Base-by-base conservation (phyloP, 2,329 filamentous ascomycete species). In the Ambrosiella cleistominuta region DNA sequence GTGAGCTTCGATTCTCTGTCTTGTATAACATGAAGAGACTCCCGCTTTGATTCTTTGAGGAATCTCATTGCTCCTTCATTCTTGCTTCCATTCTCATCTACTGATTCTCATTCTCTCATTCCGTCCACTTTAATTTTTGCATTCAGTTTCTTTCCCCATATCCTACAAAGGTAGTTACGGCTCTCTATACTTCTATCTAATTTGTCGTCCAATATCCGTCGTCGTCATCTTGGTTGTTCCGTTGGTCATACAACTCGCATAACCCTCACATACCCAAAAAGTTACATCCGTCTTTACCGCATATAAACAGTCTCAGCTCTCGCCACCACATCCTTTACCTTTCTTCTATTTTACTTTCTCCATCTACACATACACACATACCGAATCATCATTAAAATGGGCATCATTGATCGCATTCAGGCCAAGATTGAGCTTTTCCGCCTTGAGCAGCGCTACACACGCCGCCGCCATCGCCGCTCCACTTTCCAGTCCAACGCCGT, bases 361-460 rank as follows among this genome's bases (percentile, higher is more conserved):
- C 27, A 27, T 27, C 27, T 27, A 27, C 27, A 27, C 27, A 19
- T 35, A 15, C 47, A 52, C 9, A 12, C 36, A 12, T 35, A 4
- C n/a, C 39, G 15, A 51, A 51, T 56, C 54, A 61, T 62, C 64
- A 63, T 64, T 63, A 67, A 54, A 63, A 77, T 77, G 74, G 74
- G 73, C 65, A 66, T 83, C 66, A 66, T 83, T 65, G 75, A 80
- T 61, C 75, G 77, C 68, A 77, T 83, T 68, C 76, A 82, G 65
- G 76, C 79, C 61, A 81, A 86, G 75, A 75, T 94, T 66, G 89
- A 97, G 76, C 81, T 97, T 67, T 93, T 95, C 77, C 87, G 89
- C 54, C 83, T 97, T 64, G 91, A 97, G 74, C 85, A 96, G 74
- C 85, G 88, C 66, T 97, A 97, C 76, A 94, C 90, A 56, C 86